Percentiles rank a stretch among this genome's conserved stretches.
These are phyloP conservation scores for Yamadazyma spencermartinsiae DNA, from an alignment of 1,139 yeast species.

Conservation along the genomic window DNA sequence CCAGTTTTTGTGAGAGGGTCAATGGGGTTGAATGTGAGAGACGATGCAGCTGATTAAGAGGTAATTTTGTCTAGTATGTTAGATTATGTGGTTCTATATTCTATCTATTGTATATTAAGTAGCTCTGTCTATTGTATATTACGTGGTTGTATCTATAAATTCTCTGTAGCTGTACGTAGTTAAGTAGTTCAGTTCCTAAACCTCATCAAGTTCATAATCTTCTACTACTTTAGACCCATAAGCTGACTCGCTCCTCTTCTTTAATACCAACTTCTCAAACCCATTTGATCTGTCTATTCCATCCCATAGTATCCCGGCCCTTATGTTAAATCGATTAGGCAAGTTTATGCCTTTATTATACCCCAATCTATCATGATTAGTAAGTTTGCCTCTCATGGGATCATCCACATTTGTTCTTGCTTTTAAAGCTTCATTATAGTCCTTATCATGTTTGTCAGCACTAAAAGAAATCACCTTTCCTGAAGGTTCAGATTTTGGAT, in stretches of 20 bases:
- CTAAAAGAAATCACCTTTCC: conserved; percentile 26
- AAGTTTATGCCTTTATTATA: conserved; percentile 53
- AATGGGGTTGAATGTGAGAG: too few relatives aligned
- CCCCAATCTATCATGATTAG: conserved; percentile 18
- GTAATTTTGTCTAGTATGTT: too few relatives aligned
- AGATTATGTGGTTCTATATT: too few relatives aligned
- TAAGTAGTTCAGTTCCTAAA: too few relatives aligned
- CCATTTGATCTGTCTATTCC: conserved; percentile 92
- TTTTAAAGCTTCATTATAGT: conserved; percentile 36
- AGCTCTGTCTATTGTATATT: too few relatives aligned
- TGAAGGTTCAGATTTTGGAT: conserved; percentile 1
- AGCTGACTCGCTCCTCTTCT: conserved; percentile 50
- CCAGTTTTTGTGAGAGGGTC: too few relatives aligned
- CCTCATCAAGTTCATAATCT: conserved; percentile 29
- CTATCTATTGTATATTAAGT: too few relatives aligned
- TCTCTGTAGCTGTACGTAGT: too few relatives aligned
- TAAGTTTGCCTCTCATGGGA: conserved; percentile 47
- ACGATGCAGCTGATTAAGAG: too few relatives aligned
- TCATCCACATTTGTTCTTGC: conserved; percentile 56
- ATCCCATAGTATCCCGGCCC: conserved; percentile 89
- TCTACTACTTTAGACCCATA: conserved; percentile 27
- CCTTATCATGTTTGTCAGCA: conserved; percentile 35
- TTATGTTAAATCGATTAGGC: conserved; percentile 71
- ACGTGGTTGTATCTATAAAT: too few relatives aligned
- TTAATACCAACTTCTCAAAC: conserved; percentile 70